These are phyloP conservation scores for Arbutus unedo DNA, from an alignment of 148 eudicot species.

Conservation along the genomic window DNA sequence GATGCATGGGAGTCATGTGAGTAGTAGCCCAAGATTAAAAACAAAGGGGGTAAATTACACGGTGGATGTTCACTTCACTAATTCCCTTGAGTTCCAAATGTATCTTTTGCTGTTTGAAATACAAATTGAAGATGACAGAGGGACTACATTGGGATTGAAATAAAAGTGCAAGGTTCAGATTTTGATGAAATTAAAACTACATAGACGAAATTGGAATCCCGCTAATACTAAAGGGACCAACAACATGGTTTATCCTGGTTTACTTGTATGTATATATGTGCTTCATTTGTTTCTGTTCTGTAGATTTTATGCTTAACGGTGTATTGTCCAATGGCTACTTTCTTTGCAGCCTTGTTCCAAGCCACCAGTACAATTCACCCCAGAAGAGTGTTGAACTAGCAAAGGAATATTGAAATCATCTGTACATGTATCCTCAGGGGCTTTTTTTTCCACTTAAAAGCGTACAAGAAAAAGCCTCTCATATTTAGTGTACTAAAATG, in stretches of 20 bases:
- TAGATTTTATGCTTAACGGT: not conserved
- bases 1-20: not conserved
- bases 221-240: not conserved
- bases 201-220: too few relatives aligned
- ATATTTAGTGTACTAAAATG: not conserved
- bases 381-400: slow-evolving; percentile 16
- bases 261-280: not conserved
- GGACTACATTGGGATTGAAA: too few relatives aligned
- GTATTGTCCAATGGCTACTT: not conserved
- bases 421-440: not conserved
- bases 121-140: too few relatives aligned
- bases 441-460: not conserved
- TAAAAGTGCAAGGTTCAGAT: too few relatives aligned
- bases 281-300: not conserved
- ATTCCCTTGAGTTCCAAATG: too few relatives aligned
- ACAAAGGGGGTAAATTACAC: too few relatives aligned
- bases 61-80: too few relatives aligned
- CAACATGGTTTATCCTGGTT: not conserved
- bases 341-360: not conserved
- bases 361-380: not conserved
- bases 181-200: too few relatives aligned
- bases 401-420: slow-evolving; percentile 13
- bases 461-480: not conserved
- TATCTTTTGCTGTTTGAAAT: too few relatives aligned
- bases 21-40: not conserved